A percentile compares a stretch with the other conserved stretches of the same genome.
Evolutionary conservation across 108 stramenopile species (phyloP).

Genomic region (Conticribra weissflogii): DNA sequence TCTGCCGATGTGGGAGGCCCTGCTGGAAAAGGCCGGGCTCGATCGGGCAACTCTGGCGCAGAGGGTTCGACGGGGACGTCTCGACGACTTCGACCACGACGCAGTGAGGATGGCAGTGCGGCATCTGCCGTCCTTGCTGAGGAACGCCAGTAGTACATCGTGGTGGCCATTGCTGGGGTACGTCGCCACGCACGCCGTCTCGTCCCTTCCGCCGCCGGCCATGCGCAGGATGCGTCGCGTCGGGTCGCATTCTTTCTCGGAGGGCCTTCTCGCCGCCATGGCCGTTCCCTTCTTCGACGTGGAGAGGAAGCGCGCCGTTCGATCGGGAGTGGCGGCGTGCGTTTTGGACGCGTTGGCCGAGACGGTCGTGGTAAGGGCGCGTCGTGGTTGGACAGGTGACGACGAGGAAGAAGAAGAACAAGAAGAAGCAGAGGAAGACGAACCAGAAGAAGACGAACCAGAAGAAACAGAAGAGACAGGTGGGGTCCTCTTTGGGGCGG

Average conservation of each 20-base stretch:
- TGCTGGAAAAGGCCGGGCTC: no score
- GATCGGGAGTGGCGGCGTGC: conserved; percentile 37
- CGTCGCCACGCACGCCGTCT: conserved; percentile 24
- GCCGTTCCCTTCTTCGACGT: conserved; percentile 17
- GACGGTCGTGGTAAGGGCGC: conserved; percentile 17
- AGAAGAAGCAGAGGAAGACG: not conserved
- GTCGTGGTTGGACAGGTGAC: conserved; percentile 4
- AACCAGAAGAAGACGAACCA: not conserved
- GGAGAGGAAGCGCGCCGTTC: conserved; percentile 18
- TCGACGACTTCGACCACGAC: not conserved
- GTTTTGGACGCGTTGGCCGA: conserved; percentile 44
- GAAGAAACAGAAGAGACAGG: not conserved
- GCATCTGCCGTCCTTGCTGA: not conserved
- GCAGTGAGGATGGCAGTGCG: no score
- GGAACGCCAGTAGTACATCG: not conserved
- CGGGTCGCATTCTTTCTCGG: conserved; percentile 2
- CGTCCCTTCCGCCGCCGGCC: conserved; percentile 17
- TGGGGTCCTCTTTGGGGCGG: conserved; percentile 21
- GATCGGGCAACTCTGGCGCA: no score
- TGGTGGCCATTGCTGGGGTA: conserved; percentile 50
- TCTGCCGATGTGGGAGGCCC: no score
- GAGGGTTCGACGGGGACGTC: conserved; percentile 22
- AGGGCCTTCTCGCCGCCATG: conserved; percentile 29
- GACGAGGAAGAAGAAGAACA: not conserved
- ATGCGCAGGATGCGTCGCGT: conserved; percentile 17